These are phyloP conservation scores for Leishmania braziliensis DNA, from an alignment of 208 protist genomes.

Conservation along the genomic window DNA sequence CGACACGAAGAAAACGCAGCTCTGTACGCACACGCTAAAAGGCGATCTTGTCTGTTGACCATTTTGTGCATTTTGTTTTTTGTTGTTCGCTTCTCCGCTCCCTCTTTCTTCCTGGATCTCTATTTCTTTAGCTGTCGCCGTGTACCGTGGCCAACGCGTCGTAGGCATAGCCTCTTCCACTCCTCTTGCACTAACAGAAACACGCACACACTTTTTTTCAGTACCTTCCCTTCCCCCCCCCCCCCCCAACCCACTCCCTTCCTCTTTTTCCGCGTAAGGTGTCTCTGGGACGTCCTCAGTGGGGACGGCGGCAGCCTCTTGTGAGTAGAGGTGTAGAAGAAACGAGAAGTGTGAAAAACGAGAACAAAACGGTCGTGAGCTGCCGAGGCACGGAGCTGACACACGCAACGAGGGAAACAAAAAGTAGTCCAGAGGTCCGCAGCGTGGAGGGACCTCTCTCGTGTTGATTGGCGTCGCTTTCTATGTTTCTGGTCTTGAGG, in stretches of 20 bases:
- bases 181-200: background rate
- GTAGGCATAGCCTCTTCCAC: background rate
- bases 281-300: background rate
- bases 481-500: background rate
- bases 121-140: background rate
- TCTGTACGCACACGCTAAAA: background rate
- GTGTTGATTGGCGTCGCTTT: background rate
- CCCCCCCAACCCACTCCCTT: background rate
- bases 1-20: background rate
- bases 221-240: background rate
- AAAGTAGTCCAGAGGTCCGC: background rate
- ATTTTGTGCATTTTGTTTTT: background rate
- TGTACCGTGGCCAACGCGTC: no score
- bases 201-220: background rate
- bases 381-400: background rate
- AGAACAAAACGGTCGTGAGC: background rate
- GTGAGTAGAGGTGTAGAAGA: background rate
- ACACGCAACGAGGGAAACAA: background rate
- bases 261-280: background rate
- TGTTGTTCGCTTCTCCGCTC: background rate
- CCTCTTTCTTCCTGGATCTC: background rate
- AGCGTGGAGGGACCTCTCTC: background rate
- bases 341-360: background rate
- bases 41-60: background rate
- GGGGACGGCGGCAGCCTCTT: background rate